Percentiles rank a stretch among this genome's conserved stretches.
phyloP scores from a whole-genome alignment of 805 yeast genomes.

The Saccharomycopsis sp. region DNA sequence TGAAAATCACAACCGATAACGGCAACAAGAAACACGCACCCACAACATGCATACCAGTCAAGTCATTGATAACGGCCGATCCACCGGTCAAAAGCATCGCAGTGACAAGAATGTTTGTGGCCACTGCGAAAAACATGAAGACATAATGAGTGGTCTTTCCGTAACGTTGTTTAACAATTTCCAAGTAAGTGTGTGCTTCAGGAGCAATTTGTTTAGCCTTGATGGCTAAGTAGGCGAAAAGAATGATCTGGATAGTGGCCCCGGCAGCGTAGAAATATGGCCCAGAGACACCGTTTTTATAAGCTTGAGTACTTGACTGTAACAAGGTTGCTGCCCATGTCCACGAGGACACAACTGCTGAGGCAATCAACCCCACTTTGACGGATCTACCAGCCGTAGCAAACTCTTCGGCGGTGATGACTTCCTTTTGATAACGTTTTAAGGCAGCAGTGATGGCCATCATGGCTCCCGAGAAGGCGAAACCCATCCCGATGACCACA shows the following conservation, averaged over 20 bases:
- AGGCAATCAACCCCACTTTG: constrained; percentile 74
- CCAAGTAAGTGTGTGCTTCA: constrained; percentile 84
- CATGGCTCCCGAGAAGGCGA: constrained; percentile 72
- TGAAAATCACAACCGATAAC: constrained; percentile 67
- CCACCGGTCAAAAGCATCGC: constrained; percentile 92
- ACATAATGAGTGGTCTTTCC: constrained; percentile 69
- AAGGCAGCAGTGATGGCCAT: constrained; percentile 63
- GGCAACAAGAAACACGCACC: constrained; percentile 84
- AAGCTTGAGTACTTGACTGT: constrained; percentile 66
- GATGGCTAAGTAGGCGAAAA: constrained; percentile 82
- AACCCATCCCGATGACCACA: constrained; percentile 39
- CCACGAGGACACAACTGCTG: constrained; percentile 93
- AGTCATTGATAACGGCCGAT: constrained; percentile 68
- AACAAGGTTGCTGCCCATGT: constrained; percentile 80
- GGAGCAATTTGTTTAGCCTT: constrained; percentile 88
- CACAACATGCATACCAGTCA: constrained; percentile 77
- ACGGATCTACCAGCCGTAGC: constrained; percentile 90
- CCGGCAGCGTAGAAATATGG: constrained; percentile 86
- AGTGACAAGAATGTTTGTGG: constrained; percentile 83
- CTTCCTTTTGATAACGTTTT: constrained; percentile 74
- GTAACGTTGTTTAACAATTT: constrained; percentile 73
- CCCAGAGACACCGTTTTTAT: constrained; percentile 71
- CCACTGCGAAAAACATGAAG: constrained; percentile 72
- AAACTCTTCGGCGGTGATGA: constrained; percentile 88
- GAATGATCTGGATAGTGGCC: constrained; percentile 80